Conservation (phyloP, 768 basidiomycete genomes). For the Auricularia heimuer region DNA sequence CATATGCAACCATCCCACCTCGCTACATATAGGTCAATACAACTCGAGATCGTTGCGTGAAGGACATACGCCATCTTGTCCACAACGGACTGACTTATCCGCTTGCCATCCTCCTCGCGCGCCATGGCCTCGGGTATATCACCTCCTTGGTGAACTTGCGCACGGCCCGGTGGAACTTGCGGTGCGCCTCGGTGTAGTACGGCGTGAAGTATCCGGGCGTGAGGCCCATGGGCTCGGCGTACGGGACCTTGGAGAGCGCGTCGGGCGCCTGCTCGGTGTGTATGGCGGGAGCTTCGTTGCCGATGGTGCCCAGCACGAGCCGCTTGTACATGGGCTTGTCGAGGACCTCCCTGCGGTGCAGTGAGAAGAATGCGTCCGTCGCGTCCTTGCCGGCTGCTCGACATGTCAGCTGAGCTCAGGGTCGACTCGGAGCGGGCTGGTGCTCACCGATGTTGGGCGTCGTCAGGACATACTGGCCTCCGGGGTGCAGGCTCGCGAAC, state of each 20-base stretch:
- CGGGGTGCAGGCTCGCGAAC: conserved; percentile 78
- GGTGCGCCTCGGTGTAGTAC: conserved; percentile 69
- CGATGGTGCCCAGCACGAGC: conserved; percentile 54
- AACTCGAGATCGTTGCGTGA: not conserved
- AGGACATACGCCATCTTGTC: conserved; percentile 67
- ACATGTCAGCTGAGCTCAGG: not conserved
- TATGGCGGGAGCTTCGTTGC: conserved; percentile 40
- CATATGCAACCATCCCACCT: conserved; percentile 77
- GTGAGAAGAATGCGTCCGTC: conserved; percentile 35
- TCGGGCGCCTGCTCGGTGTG: conserved; percentile 49
- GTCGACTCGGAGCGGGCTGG: not conserved
- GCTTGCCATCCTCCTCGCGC: conserved; percentile 83
- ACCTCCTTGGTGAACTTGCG: conserved; percentile 71
- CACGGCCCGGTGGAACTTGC: conserved; percentile 63
- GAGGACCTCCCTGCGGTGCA: conserved; percentile 59
- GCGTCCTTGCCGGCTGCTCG: not conserved
- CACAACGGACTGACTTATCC: conserved; percentile 73
- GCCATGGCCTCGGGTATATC: conserved; percentile 58
- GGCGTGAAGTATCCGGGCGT: conserved; percentile 55
- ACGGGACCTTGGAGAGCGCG: conserved; percentile 66
- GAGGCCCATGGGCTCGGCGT: conserved; percentile 82
- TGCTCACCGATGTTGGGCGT: conserved; percentile 52
- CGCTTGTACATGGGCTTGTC: conserved; percentile 61
- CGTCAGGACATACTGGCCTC: conserved; percentile 69
- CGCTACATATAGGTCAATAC: conserved; percentile 32